Base-by-base conservation (phyloP, 495 filamentous ascomycete species). In the Hypoxylon fragiforme region DNA sequence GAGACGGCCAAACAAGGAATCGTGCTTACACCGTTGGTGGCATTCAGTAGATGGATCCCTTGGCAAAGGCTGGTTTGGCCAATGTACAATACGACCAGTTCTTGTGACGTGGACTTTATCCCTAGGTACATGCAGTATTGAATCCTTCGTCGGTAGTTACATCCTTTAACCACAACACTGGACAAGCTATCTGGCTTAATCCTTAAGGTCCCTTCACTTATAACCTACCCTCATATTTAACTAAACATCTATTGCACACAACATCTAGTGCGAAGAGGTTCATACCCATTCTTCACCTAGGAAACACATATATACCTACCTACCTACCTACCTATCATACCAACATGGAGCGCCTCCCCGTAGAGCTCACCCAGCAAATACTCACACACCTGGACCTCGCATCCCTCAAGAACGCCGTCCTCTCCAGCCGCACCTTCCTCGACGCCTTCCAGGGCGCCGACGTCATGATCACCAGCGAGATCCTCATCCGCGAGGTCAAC, bases 391-490 rank as follows among this genome's bases (percentile, higher is more conserved):
- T 53, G 7, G 40, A 38, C 20, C 7, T 57, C 3, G 9, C 37
- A 14, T 8, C 45, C 3, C n/a, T 57, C 18, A 39, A 16, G 20
- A 42, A 30, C 14, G 46, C 32, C 28, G 24, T 24, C 30, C 35
- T 41, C 11, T 51, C 46, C 6, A 46, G 46, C 16, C 40, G 16
- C 13, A 28, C 28, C 7, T 14, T 56, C 4, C 34, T 44, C 38
- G 3, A 9, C n/a, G 30, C 38, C 6, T 56, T 56, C 21, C 37
- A 28, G 9, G 3, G 14, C 32, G 21, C 15, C 13, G 30, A 56
- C n/a, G 21, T 12, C 4, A n/a, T 38, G 1, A 49, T 56, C 30
- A 39, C 45, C 7, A 36, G 37, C 30, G 32, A 37, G 18, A 19
- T 44, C 6, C 21, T 56, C 12, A 8, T 49, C 7, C 40, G 31